A percentile compares a stretch with the other conserved stretches of the same genome.
phyloP scores from a whole-genome alignment of 164 flowering plant species.

The Tetracentron sinense region DNA sequence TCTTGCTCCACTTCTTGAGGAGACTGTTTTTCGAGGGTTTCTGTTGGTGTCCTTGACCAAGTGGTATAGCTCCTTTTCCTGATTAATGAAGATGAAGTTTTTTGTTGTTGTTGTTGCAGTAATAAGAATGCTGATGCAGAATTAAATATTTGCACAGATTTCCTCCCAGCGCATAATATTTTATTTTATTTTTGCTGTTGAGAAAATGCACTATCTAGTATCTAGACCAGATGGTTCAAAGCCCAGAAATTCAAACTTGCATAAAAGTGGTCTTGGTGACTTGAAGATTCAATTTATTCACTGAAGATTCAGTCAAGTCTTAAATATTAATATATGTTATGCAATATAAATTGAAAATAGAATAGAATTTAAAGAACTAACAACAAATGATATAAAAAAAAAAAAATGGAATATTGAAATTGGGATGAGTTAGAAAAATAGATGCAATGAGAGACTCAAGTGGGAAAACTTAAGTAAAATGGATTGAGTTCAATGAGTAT shows the following conservation, averaged over 20 bases:
- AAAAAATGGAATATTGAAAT: too few species aligned
- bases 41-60: slow-evolving; percentile 84
- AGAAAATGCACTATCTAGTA: background rate
- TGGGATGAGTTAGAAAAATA: too few species aligned
- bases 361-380: too few species aligned
- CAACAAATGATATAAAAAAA: too few species aligned
- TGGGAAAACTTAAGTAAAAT: too few species aligned
- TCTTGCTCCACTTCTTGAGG: slow-evolving; percentile 91
- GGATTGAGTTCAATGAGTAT: too few species aligned
- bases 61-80: slow-evolving; percentile 46
- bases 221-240: too few species aligned
- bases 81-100: slow-evolving; percentile 6
- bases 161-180: background rate
- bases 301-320: background rate
- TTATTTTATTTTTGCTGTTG: too few species aligned
- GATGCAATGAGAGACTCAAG: too few species aligned
- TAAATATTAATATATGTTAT: background rate
- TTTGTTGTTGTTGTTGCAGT: background rate
- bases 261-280: background rate
- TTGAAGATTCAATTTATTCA: background rate
- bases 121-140: slow-evolving; percentile 1
- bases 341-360: too few species aligned
- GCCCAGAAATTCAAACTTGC: too few species aligned
- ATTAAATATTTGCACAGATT: background rate
- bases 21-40: slow-evolving; percentile 90